Base-by-base conservation (phyloP, 345 rosid genomes). In the Eucalyptus brandiana region DNA sequence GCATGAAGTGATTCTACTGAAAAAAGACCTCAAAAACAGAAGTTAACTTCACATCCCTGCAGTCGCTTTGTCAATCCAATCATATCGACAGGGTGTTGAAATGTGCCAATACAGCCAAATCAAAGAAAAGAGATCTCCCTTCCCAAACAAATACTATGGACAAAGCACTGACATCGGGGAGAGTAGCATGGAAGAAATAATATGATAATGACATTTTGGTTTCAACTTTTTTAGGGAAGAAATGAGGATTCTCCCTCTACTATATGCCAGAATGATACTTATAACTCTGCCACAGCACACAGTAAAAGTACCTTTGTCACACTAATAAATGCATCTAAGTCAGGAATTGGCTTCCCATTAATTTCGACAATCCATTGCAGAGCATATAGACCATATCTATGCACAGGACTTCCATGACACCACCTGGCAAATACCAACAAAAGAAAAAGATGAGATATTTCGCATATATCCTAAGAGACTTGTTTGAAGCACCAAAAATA, bases 281-380 rank as follows among this genome's bases (percentile, higher is more conserved):
- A 24, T 89, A 86, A 23, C 28, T 37, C 83, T 76, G 42, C 83
- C 83, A 19, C 83, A 76, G 47, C n/a, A 86, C 83, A 76, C 28
- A 87, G 76, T 80, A 65, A 56, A 87, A 37, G 8, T 93, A 97
- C 99, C 99, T 95, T 97, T 18, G 97, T 93, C 44, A 95, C 96
- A 18, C 87, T 92, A 81, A 94, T 92, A 51, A 98, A 95, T 58
- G 98, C 95, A 88, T 98, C 97, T 89, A 98, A 90, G 93, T 96
- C 93, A 72, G 99, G 97, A 85, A 97, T 97, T 4, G 89, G 94
- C 92, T 95, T 96, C 88, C 99, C 99, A 67, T 96, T 98, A 50
- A 98, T 93, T 93, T 97, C 98, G 88, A 98, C 97, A 48, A 98
- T 98, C 99, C 99, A 98, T 80, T 96, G 98, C 88, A 95, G 96